Base-by-base conservation (phyloP, 495 filamentous ascomycete species). In the Oleoguttula mirabilis region DNA sequence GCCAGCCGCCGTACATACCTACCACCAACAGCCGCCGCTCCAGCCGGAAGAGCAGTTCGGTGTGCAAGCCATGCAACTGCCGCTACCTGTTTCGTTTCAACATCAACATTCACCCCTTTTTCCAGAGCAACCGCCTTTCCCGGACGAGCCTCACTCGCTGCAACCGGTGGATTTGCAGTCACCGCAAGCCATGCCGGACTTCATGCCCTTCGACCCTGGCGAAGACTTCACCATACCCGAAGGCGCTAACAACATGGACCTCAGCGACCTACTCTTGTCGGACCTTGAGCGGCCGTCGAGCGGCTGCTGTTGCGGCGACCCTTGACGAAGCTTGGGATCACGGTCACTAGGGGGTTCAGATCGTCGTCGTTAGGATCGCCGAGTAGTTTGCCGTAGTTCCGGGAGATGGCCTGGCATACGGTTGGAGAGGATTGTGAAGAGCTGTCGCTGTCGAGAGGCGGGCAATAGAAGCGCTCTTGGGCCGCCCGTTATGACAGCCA, bases 181-280 rank as follows among this genome's bases (percentile, higher is more conserved):
- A n/a, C 42, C 42, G 24, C 32, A 14, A 8, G 10, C 34, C 33
- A 10, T 38, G 12, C 43, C 20, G n/a, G 43, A 40, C 27, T 47
- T 32, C 43, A 33, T 12, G n/a, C 30, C 40, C 3, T 43, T 43
- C 31, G 40, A 43, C 19, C 30, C 23, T 6, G 23, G 17, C 3
- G 40, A 43, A 21, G 47, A 36, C 5, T 45, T 50, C 22, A 16
- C 17, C 2, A 15, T 50, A 19, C 17, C 32, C 10, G 30, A 39
- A 3, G 33, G 36, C 23, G 27, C 23, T 22, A 15, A 35, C 2
- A 20, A 44, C n/a, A 8, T 45, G 28, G 47, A 51, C 32, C 21
- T 51, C 3, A 46, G 32, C 19, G 47, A 51, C 3, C 38, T 41
- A 14, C 20, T 51, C 21, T 32, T 51, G 47, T 3, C 21, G 14